Conservation (phyloP, 106 monocot genomes). For the Allium cepa region DNA sequence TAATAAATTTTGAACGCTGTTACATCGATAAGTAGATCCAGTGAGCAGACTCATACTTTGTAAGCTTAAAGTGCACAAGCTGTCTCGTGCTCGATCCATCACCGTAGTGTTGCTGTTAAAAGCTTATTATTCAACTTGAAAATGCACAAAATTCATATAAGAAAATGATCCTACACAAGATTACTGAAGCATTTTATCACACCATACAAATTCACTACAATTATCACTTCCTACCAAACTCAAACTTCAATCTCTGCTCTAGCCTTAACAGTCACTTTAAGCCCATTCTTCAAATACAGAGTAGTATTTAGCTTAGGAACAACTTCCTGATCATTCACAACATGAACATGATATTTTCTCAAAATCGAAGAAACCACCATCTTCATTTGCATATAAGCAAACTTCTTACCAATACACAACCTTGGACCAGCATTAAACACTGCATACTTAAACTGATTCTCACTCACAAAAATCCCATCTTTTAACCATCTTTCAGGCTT, state of each 20-base stretch:
- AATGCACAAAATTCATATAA: too few relatives aligned
- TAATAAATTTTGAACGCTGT: too few relatives aligned
- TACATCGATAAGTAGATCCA: too few relatives aligned
- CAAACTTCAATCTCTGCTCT: constrained; percentile 3
- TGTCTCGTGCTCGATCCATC: too few relatives aligned
- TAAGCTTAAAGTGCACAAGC: too few relatives aligned
- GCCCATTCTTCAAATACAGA: constrained; percentile 79
- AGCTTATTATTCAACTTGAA: too few relatives aligned
- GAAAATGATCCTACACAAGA: too few relatives aligned
- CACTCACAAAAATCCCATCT: constrained; percentile 33
- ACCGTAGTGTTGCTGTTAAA: too few relatives aligned
- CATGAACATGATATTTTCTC: constrained; percentile 43
- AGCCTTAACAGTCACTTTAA: constrained; percentile 37
- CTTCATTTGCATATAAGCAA: constrained; percentile 98
- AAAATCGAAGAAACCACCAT: constrained; percentile 69
- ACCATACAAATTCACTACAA: too few relatives aligned
- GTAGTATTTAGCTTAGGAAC: constrained; percentile 74
- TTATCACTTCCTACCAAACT: too few relatives aligned
- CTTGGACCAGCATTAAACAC: constrained; percentile 95
- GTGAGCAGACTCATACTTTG: too few relatives aligned
- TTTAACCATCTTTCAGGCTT: constrained; percentile 78
- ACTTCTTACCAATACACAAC: constrained; percentile 93
- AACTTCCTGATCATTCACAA: constrained; percentile 49
- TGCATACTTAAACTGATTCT: constrained; percentile 72
- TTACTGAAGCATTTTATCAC: too few relatives aligned